Conservation (phyloP, 2,329 filamentous ascomycete genomes). For the Colletotrichum truncatum region DNA sequence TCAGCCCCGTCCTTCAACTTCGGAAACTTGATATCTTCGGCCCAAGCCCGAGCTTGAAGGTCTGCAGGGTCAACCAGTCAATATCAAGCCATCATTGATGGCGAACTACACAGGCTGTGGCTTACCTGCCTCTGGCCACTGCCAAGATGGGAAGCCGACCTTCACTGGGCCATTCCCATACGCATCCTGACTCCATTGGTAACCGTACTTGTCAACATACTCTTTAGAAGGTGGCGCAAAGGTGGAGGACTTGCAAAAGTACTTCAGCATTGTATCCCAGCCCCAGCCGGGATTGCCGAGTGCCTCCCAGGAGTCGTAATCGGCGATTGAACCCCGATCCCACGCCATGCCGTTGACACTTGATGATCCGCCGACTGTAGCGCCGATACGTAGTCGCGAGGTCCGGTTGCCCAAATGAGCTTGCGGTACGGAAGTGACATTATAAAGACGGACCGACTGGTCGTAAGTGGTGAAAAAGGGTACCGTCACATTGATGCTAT, state of each 20-base stretch:
- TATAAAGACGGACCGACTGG: conserved; percentile 18
- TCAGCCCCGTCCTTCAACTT: conserved; percentile 33
- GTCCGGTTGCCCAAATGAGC: conserved; percentile 33
- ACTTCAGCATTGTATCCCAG: conserved; percentile 42
- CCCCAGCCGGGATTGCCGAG: conserved; percentile 48
- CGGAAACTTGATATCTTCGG: conserved; percentile 27
- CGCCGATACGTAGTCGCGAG: conserved; percentile 34
- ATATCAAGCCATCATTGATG: not conserved
- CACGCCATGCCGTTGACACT: conserved; percentile 42
- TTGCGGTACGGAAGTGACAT: conserved; percentile 37
- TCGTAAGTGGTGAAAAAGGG: conserved; percentile 33
- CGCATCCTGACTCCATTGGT: not conserved
- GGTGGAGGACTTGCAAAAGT: conserved; percentile 39
- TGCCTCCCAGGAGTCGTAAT: conserved; percentile 46
- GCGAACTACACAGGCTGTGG: not conserved
- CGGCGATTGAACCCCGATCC: conserved; percentile 36
- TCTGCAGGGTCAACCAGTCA: conserved; percentile 6
- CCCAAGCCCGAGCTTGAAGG: conserved; percentile 29
- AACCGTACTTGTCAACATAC: conserved; percentile 17
- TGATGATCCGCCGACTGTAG: conserved; percentile 40
- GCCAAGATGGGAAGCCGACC: conserved; percentile 36
- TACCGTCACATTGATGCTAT: conserved; percentile 34
- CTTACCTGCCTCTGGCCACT: conserved; percentile 34
- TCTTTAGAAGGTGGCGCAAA: conserved; percentile 31
- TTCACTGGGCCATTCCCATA: conserved; percentile 33